Conservation (phyloP, 140 eudicot species). For the Oenanthe javanica region DNA sequence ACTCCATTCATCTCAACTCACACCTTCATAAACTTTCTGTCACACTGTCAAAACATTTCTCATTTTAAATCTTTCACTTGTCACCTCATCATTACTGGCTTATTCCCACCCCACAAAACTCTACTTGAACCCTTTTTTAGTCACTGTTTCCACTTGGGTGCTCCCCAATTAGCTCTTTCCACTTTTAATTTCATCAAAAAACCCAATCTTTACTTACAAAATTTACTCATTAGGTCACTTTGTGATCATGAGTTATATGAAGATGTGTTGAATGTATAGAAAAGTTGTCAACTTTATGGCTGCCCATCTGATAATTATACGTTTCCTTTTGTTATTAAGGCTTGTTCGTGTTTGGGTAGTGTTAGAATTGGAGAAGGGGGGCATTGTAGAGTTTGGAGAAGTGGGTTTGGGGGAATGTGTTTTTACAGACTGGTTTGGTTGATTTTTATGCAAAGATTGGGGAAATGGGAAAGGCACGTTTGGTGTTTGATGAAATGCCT, state of each 20-base stretch:
- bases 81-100: conserved; percentile 24
- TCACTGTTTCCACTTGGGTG: conserved; percentile 45
- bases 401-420: conserved; percentile 41
- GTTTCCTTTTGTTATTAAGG: conserved; percentile 53
- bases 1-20: neutral
- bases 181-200: conserved; percentile 18
- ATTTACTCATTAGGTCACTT: conserved; percentile 33
- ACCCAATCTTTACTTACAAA: conserved; percentile 41
- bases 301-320: conserved; percentile 37
- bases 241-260: conserved; percentile 27
- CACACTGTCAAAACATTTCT: conserved; percentile 15
- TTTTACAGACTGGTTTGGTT: conserved; percentile 48
- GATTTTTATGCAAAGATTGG: conserved; percentile 44
- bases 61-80: conserved; percentile 30
- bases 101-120: conserved; percentile 12
- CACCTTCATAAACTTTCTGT: neutral
- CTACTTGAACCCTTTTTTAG: conserved; percentile 18
- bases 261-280: conserved; percentile 26
- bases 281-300: conserved; percentile 24
- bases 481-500: conserved; percentile 37
- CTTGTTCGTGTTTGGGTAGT: conserved; percentile 33
- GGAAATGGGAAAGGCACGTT: conserved; percentile 33
- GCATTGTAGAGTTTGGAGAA: conserved; percentile 36
- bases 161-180: conserved; percentile 32
- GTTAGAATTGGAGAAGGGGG: conserved; percentile 22